These are phyloP conservation scores for Boehmeria nivea DNA, from an alignment of 306 rosid genomes.

Conservation along the genomic window DNA sequence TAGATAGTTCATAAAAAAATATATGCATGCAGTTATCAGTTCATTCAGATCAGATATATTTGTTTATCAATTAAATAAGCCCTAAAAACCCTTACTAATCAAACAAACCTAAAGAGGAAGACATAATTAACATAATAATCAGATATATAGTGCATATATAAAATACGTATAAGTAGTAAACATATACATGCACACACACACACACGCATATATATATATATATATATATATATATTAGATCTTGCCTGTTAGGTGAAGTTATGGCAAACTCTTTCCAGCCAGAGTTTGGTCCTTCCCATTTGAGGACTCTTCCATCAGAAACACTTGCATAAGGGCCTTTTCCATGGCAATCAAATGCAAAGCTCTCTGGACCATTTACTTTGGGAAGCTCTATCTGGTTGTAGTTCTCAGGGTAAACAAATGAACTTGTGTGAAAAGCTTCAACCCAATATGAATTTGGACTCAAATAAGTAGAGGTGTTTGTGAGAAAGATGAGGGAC, in stretches of 20 bases:
- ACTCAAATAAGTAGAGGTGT: background rate
- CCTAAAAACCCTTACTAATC: too few species aligned
- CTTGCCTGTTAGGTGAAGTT: conserved; percentile 43
- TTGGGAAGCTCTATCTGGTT: conserved; percentile 23
- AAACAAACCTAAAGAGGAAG: too few species aligned
- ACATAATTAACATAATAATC: too few species aligned
- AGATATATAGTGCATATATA: too few species aligned
- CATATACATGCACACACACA: too few species aligned
- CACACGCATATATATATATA: background rate
- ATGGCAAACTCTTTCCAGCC: conserved; percentile 45
- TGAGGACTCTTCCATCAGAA: conserved; percentile 55
- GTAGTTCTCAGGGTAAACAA: conserved; percentile 14
- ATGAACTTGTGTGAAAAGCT: background rate
- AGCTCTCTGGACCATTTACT: conserved; percentile 48
- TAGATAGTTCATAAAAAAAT: too few species aligned
- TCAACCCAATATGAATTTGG: background rate
- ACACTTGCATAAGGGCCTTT: conserved; percentile 51
- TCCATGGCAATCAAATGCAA: conserved; percentile 56
- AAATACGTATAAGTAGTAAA: too few species aligned
- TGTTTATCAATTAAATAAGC: too few species aligned
- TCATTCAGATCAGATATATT: too few species aligned
- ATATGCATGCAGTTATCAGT: too few species aligned
- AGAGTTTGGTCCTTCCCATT: conserved; percentile 29
- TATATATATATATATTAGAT: background rate
- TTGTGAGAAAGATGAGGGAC: background rate